Base-by-base conservation (phyloP, 139 green algal genomes). In the Bryopsis sp. region DNA sequence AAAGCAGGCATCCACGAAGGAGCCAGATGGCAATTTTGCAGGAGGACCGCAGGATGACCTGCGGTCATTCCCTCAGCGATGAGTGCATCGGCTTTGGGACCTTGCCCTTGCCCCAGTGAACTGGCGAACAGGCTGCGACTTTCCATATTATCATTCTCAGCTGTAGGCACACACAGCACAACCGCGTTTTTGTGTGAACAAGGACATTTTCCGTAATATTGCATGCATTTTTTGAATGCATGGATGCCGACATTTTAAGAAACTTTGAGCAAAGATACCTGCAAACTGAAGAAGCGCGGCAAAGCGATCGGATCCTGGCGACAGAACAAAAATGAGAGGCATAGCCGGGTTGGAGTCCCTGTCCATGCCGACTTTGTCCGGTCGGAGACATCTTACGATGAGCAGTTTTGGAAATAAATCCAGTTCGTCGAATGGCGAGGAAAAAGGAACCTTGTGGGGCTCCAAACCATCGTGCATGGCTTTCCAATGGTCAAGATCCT, bases 1-100 rank as follows among this genome's bases (percentile, higher is more conserved):
- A 96, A 81, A 4, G 76, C 82, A 15, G 85, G 86, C 72, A 96
- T 74, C 89, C 89, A 96, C 35, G 57, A 80, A 46, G 86, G 90
- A 85, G 93, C 92, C 39, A 96, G 78, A 76, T 96, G 89, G 77
- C 88, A 94, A 77, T 96, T 96, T 59, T 87, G 86, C 29, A 96
- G 76, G 82, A 96, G 92, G 31, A 96, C 88, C 89, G 88, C 93
- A 64, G 82, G 76, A n/a, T n/a, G n/a, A 64, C 89, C 89, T 36
- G 85, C 76, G 2, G 66, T 57, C 34, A 87, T 39, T 43, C 79
- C 89, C 33, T 90, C 82, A 63, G 88, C 78, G n/a, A n/a, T n/a
- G n/a, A n/a, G n/a, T n/a, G n/a, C n/a, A n/a, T n/a, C n/a, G n/a
- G n/a, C n/a, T n/a, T n/a, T n/a, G n/a, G n/a, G n/a, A n/a, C n/a